phyloP scores from a whole-genome alignment of 179 eudicot species.

The Heliamphora pulchella region DNA sequence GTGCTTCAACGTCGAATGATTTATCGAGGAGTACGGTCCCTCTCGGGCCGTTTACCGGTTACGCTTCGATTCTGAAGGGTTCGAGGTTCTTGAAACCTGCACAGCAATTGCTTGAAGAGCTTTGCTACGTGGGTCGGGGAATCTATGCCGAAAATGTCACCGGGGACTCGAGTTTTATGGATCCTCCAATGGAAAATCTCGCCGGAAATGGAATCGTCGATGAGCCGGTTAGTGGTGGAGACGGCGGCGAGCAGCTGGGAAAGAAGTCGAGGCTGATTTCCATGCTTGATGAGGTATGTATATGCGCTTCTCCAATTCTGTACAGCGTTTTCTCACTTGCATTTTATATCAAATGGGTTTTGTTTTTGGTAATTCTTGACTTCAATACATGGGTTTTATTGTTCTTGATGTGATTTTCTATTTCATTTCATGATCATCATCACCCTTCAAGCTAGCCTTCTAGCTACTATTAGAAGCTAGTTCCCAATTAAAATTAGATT shows the following conservation, averaged over 20 bases:
- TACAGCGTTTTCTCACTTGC: neutral
- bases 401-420: neutral
- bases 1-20: slow-evolving; percentile 12
- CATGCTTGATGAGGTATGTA: slow-evolving; percentile 44
- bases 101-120: slow-evolving; percentile 58
- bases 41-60: slow-evolving; percentile 85
- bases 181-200: slow-evolving; percentile 23
- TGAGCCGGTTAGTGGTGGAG: slow-evolving; percentile 16
- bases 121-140: slow-evolving; percentile 38
- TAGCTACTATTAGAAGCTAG: neutral
- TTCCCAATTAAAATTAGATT: neutral
- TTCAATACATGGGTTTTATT: too few relatives aligned
- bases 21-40: slow-evolving; percentile 29
- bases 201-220: slow-evolving; percentile 14
- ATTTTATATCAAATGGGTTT: neutral
- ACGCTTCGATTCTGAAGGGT: slow-evolving; percentile 64
- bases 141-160: slow-evolving; percentile 17
- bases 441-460: neutral
- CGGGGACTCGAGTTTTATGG: slow-evolving; percentile 19
- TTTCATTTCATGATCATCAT: neutral
- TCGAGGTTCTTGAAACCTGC: slow-evolving; percentile 83
- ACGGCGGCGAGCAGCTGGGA: slow-evolving; percentile 25
- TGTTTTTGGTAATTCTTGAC: neutral
- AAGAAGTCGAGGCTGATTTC: slow-evolving; percentile 38
- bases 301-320: neutral